Evolutionary conservation across 148 eudicot genomes (phyloP), one percentile per base, ranked within the genome.

Genomic region (Fagopyrum tataricum): DNA sequence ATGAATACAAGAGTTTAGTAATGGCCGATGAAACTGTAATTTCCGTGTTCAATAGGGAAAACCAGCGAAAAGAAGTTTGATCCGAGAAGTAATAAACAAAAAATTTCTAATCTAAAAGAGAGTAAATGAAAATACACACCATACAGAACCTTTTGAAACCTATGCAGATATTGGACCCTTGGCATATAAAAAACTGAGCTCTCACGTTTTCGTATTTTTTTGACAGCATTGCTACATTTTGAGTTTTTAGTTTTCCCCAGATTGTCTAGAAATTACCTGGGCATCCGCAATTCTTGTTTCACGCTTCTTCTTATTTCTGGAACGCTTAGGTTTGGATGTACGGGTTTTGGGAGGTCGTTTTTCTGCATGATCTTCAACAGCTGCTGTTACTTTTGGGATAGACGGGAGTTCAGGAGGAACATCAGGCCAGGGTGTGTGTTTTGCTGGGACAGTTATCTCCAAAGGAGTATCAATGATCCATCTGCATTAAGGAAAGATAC

Each of bases 401-500:
- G 89, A 48, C 40, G 92, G 87, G 72, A 90, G 91, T 72, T 90
- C 99, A 48, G 90, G 92, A 75, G 88, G 87, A 74, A 82, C 75
- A 20, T 96, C 97, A 53, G 96, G 97, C 99, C 99, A 92, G 71
- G 99, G 94, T 51, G 99, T 92, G 75, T 75, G 99, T 75, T 90
- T 96, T 55, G 99, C 97, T n/a, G 97, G 88, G 75, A 96, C 92
- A 1, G 96, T 92, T 43, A 92, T 84, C 44, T 95, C 99, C 75
- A 96, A 73, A 13, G 92, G 97, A 51, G 92, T 86, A 76, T 96
- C 86, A 68, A 96, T 90, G 14, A 86, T 86, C 99, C 99, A 96
- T 78, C 99, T 94, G 89, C 84, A 91, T 77, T 43, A 1, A 13
- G 73, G 20, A 75, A 51, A 53, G 18, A 41, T 47, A 23, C 21